A percentile compares a stretch with the other conserved stretches of the same genome.
phyloP scores from a whole-genome alignment of 106 monocot species.

The Cymbidium sinense region DNA sequence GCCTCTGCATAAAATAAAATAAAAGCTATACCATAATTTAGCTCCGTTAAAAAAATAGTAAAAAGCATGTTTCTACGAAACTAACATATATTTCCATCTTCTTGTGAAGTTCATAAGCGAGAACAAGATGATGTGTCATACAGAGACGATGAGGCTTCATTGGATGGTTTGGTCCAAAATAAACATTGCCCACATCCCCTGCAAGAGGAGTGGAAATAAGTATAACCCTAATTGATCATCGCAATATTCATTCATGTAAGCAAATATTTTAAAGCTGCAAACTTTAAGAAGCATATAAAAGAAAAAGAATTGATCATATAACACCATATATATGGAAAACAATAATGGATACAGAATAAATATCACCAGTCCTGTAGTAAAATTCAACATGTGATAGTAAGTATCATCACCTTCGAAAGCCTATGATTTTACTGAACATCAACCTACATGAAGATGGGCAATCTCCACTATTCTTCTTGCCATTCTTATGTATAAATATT shows the following conservation, averaged over 20 bases:
- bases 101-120: conserved; percentile 89
- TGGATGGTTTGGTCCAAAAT: conserved; percentile 96
- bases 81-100: conserved; percentile 99
- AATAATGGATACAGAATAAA: background rate
- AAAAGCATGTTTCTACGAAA: conserved; percentile 15
- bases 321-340: background rate
- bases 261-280: background rate
- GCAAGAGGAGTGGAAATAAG: conserved; percentile 15
- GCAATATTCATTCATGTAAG: background rate
- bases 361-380: background rate
- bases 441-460: background rate
- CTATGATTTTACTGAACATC: background rate
- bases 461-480: background rate
- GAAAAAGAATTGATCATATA: background rate
- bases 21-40: background rate
- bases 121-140: conserved; percentile 98
- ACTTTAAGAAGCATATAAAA: background rate
- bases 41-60: background rate
- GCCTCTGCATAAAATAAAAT: conserved; percentile 52
- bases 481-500: background rate
- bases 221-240: background rate
- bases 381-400: background rate
- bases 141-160: conserved; percentile 98
- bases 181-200: conserved; percentile 97
- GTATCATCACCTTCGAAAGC: background rate